phyloP scores from a whole-genome alignment of 2,329 filamentous ascomycete genomes.

The Pezicula carpinea region DNA sequence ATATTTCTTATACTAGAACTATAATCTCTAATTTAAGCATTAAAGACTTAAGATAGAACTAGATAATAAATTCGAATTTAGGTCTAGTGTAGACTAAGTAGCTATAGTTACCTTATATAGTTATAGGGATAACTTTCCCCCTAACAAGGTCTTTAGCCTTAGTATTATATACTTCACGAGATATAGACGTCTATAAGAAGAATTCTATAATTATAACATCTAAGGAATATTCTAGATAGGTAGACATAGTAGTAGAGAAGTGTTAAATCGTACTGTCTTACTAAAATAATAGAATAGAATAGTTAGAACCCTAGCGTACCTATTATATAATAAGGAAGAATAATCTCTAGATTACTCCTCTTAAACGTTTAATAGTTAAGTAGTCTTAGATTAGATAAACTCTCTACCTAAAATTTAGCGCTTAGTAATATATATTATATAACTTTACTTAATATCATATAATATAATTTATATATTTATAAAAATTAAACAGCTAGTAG shows the following conservation, averaged over 20 bases:
- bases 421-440: too few relatives aligned
- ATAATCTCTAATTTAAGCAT: constrained; percentile 28
- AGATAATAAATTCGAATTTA: constrained; percentile 30
- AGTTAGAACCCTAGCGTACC: too few relatives aligned
- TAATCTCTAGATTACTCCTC: too few relatives aligned
- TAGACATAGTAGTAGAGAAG: constrained; percentile 12
- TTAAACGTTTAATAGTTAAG: too few relatives aligned
- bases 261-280: too few relatives aligned
- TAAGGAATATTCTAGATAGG: constrained; percentile 19
- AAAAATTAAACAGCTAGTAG: too few relatives aligned
- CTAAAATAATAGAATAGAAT: too few relatives aligned
- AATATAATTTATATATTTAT: too few relatives aligned
- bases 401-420: too few relatives aligned
- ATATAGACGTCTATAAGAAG: constrained; percentile 23
- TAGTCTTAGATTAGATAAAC: too few relatives aligned
- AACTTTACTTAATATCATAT: too few relatives aligned
- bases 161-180: constrained; percentile 15
- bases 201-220: constrained; percentile 23
- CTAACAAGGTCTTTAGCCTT: constrained; percentile 25
- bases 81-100: constrained; percentile 36
- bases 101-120: constrained; percentile 34
- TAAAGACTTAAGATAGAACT: constrained; percentile 34
- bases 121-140: constrained; percentile 29
- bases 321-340: too few relatives aligned
- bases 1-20: constrained; percentile 26